Conservation (phyloP, 202 grass and related monocot species). For the Setaria viridis region DNA sequence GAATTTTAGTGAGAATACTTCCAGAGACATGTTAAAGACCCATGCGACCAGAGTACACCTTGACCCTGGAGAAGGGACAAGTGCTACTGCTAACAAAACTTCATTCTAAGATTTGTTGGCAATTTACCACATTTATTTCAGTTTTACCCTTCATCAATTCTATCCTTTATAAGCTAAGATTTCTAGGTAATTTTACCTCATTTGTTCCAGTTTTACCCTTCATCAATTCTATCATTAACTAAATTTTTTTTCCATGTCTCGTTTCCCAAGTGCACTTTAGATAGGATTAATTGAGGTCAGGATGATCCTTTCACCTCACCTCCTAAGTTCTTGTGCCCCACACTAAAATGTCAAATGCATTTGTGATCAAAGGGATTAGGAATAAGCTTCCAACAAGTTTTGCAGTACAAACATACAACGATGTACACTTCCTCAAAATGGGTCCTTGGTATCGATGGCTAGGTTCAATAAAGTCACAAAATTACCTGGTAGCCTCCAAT, state of each 20-base stretch:
- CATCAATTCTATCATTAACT: neutral
- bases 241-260: neutral
- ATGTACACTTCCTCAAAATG: neutral
- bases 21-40: neutral
- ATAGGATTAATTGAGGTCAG: neutral
- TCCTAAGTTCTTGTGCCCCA: neutral
- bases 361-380: neutral
- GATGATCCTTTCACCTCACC: neutral
- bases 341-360: neutral
- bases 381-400: neutral
- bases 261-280: neutral
- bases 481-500: slow-evolving; percentile 94
- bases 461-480: slow-evolving; percentile 17
- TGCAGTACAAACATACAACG: neutral
- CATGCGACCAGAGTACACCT: neutral
- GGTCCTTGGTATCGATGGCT: neutral
- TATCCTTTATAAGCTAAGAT: too few species aligned
- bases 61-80: neutral
- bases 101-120: neutral
- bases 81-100: neutral
- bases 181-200: neutral
- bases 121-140: neutral
- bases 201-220: neutral
- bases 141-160: neutral
- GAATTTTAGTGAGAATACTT: slow-evolving; percentile 33